Conservation (phyloP, 73 alveolate genomes). For the Stentor roeselii region DNA sequence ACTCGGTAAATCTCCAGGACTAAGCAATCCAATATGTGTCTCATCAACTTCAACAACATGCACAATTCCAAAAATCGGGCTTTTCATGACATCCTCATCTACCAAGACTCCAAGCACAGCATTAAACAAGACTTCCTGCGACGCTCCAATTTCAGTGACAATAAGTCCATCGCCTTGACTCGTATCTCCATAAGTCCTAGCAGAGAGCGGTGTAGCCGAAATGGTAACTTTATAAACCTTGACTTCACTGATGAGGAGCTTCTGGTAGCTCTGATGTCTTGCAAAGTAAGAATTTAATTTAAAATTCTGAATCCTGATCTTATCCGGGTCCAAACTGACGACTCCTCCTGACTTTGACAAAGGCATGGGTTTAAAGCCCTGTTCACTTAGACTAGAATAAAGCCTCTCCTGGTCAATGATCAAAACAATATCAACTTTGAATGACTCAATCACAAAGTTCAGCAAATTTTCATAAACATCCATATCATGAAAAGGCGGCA, state of each 20-base stretch:
- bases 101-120: slow-evolving; percentile 18
- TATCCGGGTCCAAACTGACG: slow-evolving; percentile 15
- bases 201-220: slow-evolving; percentile 43
- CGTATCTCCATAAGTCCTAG: slow-evolving; percentile 48
- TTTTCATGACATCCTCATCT: background rate
- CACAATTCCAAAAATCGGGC: slow-evolving; percentile 7
- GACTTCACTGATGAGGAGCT: slow-evolving; percentile 35
- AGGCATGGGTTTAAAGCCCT: slow-evolving; percentile 22
- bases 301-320: slow-evolving; percentile 26
- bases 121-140: background rate
- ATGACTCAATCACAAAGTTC: slow-evolving; percentile 53
- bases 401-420: slow-evolving; percentile 77
- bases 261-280: slow-evolving; percentile 34
- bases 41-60: slow-evolving; percentile 26
- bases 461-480: slow-evolving; percentile 53
- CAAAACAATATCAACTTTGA: slow-evolving; percentile 52
- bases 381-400: slow-evolving; percentile 42
- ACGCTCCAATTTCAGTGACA: background rate
- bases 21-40: background rate
- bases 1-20: slow-evolving; percentile 7
- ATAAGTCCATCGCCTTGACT: slow-evolving; percentile 21
- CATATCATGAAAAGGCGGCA: slow-evolving; percentile 52
- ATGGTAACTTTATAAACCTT: slow-evolving; percentile 38
- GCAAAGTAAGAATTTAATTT: slow-evolving; percentile 26
- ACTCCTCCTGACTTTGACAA: slow-evolving; percentile 54